Evolutionary conservation across 139 green algal species (phyloP), one percentile per base, ranked within the genome.

Genomic region (Spirogloea muscicola): DNA sequence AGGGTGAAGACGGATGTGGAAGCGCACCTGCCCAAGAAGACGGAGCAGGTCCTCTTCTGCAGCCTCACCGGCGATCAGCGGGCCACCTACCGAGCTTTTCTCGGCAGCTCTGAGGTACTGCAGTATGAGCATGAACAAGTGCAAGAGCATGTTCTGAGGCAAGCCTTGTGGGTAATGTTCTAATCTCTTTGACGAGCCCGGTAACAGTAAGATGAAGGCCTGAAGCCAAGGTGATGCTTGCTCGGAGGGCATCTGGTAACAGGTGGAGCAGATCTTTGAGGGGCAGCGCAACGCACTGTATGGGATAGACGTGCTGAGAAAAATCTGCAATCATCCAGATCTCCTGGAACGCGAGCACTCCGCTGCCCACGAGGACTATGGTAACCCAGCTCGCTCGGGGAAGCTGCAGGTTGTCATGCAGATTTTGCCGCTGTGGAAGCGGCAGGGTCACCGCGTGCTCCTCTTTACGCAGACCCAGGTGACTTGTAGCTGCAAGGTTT

Each of bases 301-400:
- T 13, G 94, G 91, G 68, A 97, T 99, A 48, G 93, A 96, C 82
- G 87, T 96, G 49, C 82, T 99, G 84, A 84, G 91, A 52, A 99
- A 99, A 80, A 94, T 98, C 69, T 97, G 92, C 88, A 99, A 99
- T 85, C 94, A 99, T 80, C 92, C 94, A 1, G 94, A 99, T 81
- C 88, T 99, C 58, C 84, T 98, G 27, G 64, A 55, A 21, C 64
- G 64, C 44, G 64, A 67, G 49, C 9, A 9, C 29, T 21, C 27
- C 13, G 40, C 38, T 55, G 58, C 3, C 9, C 63, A 72, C 39
- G 39, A 74, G 18, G 81, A 86, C 38, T 92, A 92, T 42, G 90
- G 90, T 49, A 81, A 83, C 49, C 81, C 77, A 3, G 66, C 75
- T 39, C 86, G 89, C 31, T 91, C 82, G 60, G 92, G 91, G 70